These are phyloP conservation scores for Nicotiana rustica DNA, from an alignment of 305 asterid species.

Conservation along the genomic window DNA sequence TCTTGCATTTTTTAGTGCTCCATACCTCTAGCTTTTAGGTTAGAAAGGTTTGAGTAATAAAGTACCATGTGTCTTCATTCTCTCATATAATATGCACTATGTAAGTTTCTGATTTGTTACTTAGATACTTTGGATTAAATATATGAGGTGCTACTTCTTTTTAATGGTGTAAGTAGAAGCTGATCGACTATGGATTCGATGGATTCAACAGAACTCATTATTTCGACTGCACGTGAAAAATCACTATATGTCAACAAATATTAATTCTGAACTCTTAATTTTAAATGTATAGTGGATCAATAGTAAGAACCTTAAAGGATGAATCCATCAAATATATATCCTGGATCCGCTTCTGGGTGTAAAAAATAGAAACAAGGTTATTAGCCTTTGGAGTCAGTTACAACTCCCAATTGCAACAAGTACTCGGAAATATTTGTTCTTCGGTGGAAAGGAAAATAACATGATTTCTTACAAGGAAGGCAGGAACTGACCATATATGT, in stretches of 20 bases:
- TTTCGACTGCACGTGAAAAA: not conserved
- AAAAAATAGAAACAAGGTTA: not conserved
- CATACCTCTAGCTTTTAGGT: not conserved
- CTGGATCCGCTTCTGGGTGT: not conserved
- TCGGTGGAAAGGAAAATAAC: not conserved
- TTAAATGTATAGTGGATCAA: not conserved
- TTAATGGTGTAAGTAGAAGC: not conserved
- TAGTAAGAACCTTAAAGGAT: not conserved
- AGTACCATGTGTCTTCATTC: not conserved
- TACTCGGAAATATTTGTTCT: not conserved
- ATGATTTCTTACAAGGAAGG: not conserved
- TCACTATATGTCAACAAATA: not conserved
- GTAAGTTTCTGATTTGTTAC: not conserved
- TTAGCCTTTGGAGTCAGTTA: not conserved
- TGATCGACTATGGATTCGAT: not conserved
- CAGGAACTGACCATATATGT: not conserved
- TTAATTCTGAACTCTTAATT: constrained; percentile 6
- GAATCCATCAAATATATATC: not conserved
- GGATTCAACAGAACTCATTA: constrained; percentile 9
- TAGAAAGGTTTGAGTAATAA: constrained; percentile 1
- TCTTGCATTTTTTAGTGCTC: not conserved
- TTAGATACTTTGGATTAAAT: not conserved
- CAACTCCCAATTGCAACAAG: constrained; percentile 7
- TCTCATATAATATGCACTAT: not conserved
- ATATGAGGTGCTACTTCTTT: not conserved